These are phyloP conservation scores for Aspergillus cavernicola DNA, from an alignment of 495 filamentous ascomycete genomes.

Conservation along the genomic window DNA sequence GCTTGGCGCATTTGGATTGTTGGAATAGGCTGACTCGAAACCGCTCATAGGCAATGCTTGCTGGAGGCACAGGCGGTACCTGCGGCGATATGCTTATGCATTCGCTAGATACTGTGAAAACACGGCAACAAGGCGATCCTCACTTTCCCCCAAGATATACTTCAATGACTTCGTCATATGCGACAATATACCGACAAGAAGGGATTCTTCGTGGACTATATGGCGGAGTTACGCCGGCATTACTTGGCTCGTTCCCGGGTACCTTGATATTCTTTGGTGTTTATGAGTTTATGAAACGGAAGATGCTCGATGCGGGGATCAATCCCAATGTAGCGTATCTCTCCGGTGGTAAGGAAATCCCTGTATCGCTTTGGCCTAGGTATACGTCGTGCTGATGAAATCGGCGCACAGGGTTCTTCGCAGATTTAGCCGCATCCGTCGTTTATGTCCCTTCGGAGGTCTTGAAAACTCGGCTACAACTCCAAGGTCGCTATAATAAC, in stretches of 20 bases:
- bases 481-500: slow-evolving; percentile 94
- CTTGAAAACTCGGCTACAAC: slow-evolving; percentile 88
- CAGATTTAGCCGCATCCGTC: slow-evolving; percentile 85
- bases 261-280: slow-evolving; percentile 94
- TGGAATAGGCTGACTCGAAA: not conserved
- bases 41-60: slow-evolving; percentile 75
- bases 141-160: slow-evolving; percentile 87
- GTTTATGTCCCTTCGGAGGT: slow-evolving; percentile 97
- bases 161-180: slow-evolving; percentile 81
- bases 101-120: slow-evolving; percentile 97
- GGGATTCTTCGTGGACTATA: slow-evolving; percentile 87
- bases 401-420: slow-evolving; percentile 65
- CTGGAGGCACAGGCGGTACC: slow-evolving; percentile 84
- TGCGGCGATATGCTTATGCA: slow-evolving; percentile 98
- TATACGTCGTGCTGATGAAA: not conserved
- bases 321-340: slow-evolving; percentile 80
- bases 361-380: not conserved
- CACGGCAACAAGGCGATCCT: slow-evolving; percentile 95
- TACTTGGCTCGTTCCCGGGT: slow-evolving; percentile 88
- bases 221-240: slow-evolving; percentile 82
- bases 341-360: slow-evolving; percentile 57
- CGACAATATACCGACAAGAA: slow-evolving; percentile 89
- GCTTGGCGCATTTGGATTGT: not conserved
- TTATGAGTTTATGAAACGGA: slow-evolving; percentile 91
- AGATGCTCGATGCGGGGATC: slow-evolving; percentile 78